Percentiles rank a stretch among this genome's conserved stretches.
Conservation (phyloP, 345 rosid genomes). For the Eucalyptus pauciflora region DNA sequence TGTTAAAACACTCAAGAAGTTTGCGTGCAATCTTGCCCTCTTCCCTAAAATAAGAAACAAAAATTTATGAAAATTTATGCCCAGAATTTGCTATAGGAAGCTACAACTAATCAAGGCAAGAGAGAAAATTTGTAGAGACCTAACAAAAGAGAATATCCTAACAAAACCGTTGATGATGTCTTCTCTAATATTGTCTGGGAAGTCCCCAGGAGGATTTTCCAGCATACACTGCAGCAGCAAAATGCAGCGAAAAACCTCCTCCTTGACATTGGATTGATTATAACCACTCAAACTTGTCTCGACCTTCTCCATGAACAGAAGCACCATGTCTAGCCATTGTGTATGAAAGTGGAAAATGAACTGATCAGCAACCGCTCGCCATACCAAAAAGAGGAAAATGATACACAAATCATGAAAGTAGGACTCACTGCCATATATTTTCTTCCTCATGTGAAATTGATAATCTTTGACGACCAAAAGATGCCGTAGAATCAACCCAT, state of each 20-base stretch:
- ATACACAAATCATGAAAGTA: neutral
- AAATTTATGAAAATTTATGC: neutral
- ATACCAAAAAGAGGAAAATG: neutral
- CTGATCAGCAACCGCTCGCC: neutral
- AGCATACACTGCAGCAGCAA: constrained; percentile 68
- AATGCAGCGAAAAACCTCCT: constrained; percentile 64
- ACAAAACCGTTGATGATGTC: constrained; percentile 53
- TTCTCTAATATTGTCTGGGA: constrained; percentile 53
- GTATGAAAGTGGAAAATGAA: neutral
- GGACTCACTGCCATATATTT: constrained; percentile 55
- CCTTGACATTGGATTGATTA: constrained; percentile 47
- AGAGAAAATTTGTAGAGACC: constrained; percentile 26
- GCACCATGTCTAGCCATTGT: constrained; percentile 46
- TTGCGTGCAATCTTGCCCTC: constrained; percentile 90
- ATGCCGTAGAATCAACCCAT: constrained; percentile 69
- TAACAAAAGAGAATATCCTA: constrained; percentile 51
- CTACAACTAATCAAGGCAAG: neutral
- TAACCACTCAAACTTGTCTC: constrained; percentile 30
- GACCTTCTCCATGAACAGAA: constrained; percentile 66
- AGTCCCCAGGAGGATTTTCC: constrained; percentile 87
- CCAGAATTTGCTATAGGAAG: neutral
- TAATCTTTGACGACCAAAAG: constrained; percentile 58
- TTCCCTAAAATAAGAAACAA: constrained; percentile 32
- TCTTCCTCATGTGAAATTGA: constrained; percentile 70
- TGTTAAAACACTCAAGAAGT: constrained; percentile 78